Evolutionary conservation across 805 yeast genomes (phyloP).

Genomic region (Metschnikowia chrysomelidarum): DNA sequence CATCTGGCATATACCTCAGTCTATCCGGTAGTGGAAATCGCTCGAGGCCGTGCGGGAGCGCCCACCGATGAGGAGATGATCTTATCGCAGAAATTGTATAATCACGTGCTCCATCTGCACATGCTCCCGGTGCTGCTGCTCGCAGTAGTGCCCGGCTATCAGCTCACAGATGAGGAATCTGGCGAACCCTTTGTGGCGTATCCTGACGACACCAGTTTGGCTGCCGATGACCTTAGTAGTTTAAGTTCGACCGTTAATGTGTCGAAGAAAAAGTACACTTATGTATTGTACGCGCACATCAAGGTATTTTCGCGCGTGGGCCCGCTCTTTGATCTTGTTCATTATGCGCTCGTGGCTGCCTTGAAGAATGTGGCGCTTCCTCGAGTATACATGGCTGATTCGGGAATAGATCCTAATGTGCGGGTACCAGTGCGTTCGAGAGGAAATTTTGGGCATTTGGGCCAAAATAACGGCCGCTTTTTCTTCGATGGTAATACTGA

Average conservation of each 20-base stretch:
- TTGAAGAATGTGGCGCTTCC: conserved; percentile 63
- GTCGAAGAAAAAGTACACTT: conserved; percentile 26
- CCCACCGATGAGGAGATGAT: conserved; percentile 87
- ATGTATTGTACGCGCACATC: conserved; percentile 66
- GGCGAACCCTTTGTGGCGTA: conserved; percentile 31
- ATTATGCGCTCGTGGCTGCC: conserved; percentile 66
- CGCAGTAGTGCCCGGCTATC: conserved; percentile 17
- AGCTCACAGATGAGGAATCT: conserved; percentile 18
- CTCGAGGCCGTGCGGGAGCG: conserved; percentile 73
- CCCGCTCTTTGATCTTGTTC: conserved; percentile 74
- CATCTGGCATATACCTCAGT: conserved; percentile 34
- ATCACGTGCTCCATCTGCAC: conserved; percentile 56
- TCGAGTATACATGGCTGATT: conserved; percentile 53
- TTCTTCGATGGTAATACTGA: conserved; percentile 50
- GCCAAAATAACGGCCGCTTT: conserved; percentile 31
- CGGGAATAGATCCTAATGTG: conserved; percentile 53
- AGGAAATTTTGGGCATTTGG: conserved; percentile 51
- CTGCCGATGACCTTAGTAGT: conserved; percentile 24
- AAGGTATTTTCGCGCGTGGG: conserved; percentile 80
- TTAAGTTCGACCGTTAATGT: conserved; percentile 21
- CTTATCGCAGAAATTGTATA: conserved; percentile 62
- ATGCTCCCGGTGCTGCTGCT: conserved; percentile 37
- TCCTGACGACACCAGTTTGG: conserved; percentile 53
- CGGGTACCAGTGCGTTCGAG: conserved; percentile 52
- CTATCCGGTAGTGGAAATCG: conserved; percentile 74